These are phyloP conservation scores for Vanderwaltozyma polyspora DNA, from an alignment of 805 yeast genomes.

Conservation along the genomic window DNA sequence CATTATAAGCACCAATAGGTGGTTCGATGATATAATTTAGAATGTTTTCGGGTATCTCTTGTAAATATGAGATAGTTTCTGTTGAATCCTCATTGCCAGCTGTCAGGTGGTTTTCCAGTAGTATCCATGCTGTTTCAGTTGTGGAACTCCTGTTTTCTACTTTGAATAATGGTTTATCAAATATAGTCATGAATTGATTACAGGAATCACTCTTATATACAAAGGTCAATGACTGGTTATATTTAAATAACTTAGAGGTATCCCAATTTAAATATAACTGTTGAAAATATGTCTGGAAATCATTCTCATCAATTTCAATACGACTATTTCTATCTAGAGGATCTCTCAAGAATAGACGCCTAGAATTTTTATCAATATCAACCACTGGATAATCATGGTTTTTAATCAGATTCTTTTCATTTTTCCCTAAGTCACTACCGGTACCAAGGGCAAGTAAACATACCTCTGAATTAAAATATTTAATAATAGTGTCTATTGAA, in stretches of 20 bases:
- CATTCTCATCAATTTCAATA: constrained; percentile 8
- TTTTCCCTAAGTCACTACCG: constrained; percentile 26
- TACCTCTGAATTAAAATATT: constrained; percentile 10
- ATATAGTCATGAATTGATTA: constrained; percentile 10
- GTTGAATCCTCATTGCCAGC: constrained; percentile 10
- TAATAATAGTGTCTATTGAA: constrained; percentile 16
- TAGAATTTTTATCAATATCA: constrained; percentile 22
- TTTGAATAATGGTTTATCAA: constrained; percentile 35
- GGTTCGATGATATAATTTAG: constrained; percentile 6
- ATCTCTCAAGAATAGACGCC: constrained; percentile 30
- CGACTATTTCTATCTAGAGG: constrained; percentile 25
- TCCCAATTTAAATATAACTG: constrained; percentile 62
- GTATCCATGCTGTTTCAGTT: constrained; percentile 32
- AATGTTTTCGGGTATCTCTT: constrained; percentile 8
- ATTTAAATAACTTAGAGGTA: constrained; percentile 23
- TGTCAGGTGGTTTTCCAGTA: constrained; percentile 42
- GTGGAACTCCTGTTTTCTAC: constrained; percentile 26
- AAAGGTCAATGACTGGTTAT: constrained; percentile 19
- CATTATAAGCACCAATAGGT: constrained; percentile 23
- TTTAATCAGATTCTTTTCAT: constrained; percentile 33
- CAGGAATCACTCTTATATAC: constrained; percentile 17
- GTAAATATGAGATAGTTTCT: constrained; percentile 10
- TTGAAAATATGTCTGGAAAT: constrained; percentile 32
- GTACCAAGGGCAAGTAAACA: constrained; percentile 62
- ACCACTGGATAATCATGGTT: constrained; percentile 64